Evolutionary conservation across 495 filamentous ascomycete genomes (phyloP).

Genomic region (Copromyces sp.): DNA sequence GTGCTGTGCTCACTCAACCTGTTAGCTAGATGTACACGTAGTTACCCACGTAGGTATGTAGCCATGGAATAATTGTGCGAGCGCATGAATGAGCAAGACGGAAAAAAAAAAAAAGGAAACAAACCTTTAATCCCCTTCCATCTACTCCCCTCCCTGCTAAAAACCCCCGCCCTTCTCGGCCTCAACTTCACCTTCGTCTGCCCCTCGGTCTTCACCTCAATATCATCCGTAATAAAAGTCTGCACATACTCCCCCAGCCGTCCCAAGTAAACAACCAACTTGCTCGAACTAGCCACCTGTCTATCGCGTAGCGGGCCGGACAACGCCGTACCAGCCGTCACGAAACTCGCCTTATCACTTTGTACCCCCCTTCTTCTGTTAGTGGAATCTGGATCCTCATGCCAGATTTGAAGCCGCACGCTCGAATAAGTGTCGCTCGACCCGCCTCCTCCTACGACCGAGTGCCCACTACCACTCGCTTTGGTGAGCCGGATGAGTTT

Average conservation of each 20-base stretch:
- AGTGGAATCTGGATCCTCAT: slow-evolving; percentile 8
- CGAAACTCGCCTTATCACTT: slow-evolving; percentile 19
- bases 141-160: slow-evolving; percentile 15
- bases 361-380: slow-evolving; percentile 7
- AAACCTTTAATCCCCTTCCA: slow-evolving; percentile 23
- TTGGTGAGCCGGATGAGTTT: slow-evolving; percentile 17
- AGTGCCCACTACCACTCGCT: not conserved
- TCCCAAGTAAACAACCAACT: slow-evolving; percentile 23
- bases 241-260: slow-evolving; percentile 22
- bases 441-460: no score
- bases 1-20: slow-evolving; percentile 5
- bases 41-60: no score
- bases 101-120: not conserved
- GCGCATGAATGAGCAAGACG: no score
- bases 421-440: slow-evolving; percentile 20
- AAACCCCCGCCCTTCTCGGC: slow-evolving; percentile 14
- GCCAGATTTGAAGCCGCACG: slow-evolving; percentile 26
- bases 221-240: slow-evolving; percentile 23
- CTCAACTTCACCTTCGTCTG: slow-evolving; percentile 21
- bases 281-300: slow-evolving; percentile 14
- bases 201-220: slow-evolving; percentile 21
- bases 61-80: no score
- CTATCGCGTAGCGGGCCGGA: slow-evolving; percentile 22
- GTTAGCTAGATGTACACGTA: no score
- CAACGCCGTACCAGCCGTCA: slow-evolving; percentile 24